Base-by-base conservation (phyloP, 768 basidiomycete genomes). In the Russula sp. region DNA sequence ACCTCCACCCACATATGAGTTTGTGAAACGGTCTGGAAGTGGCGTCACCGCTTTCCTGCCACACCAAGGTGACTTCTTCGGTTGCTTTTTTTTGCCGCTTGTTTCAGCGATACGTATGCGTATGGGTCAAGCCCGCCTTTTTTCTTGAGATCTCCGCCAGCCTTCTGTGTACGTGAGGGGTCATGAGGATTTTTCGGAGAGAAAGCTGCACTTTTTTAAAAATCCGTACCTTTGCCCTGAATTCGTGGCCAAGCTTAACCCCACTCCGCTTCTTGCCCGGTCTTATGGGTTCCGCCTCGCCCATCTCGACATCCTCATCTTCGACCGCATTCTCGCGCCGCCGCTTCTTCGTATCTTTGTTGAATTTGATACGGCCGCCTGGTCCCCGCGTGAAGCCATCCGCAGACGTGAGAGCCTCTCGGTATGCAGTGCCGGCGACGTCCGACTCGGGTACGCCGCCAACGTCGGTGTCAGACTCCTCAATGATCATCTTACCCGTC, bases 271-370 rank as follows among this genome's bases (percentile, higher is more conserved):
- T 82, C 81, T 74, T 78, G 47, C 70, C 77, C 18, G 69, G 68
- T 4, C 68, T 70, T n/a, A 68, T 69, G 49, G 78, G 77, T 62
- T 89, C 84, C 0, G 73, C 82, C 63, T 93, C 91, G 31, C 78
- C 90, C 83, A 93, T 88, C 65, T 92, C 89, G 56, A 91, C 78
- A 64, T 89, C 73, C n/a, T 74, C 77, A 42, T 71, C 87, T 55
- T 77, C 77, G 18, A 84, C 84, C 63, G 80, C 80, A 62, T 85
- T 83, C 56, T 85, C 86, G 55, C 89, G 82, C 63, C 94, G 77
- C 62, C 94, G 85, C 74, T 96, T 94, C 75, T 95, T 98, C 42
- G 94, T 98, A 70, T 96, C 88, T 73, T 97, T 98, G 78, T 97
- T 92, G 77, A 98, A 98, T 74, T 93, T 95, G 72, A 98, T 75